Conservation (phyloP, 2,329 filamentous ascomycete genomes). For the Aspergillus tubingensis region DNA sequence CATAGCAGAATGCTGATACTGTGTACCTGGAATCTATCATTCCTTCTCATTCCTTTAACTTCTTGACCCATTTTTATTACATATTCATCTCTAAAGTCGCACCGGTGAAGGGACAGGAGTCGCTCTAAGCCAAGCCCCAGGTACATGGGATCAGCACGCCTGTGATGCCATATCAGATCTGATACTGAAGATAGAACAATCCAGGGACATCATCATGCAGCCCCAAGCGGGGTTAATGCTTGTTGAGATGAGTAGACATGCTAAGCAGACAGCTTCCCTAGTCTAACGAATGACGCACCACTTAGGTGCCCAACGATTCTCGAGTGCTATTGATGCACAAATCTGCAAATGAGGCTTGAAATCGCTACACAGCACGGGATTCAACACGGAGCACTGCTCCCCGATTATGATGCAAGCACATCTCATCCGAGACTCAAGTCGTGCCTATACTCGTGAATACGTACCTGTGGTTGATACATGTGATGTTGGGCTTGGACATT, state of each 20-base stretch:
- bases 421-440: not conserved
- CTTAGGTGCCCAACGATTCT: not conserved
- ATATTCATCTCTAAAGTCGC: not conserved
- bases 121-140: not conserved
- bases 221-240: not conserved
- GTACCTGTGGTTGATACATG: no score
- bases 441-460: not conserved
- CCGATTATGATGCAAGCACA: not conserved
- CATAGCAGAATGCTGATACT: not conserved
- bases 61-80: not conserved
- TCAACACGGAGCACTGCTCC: not conserved
- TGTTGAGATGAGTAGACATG: not conserved
- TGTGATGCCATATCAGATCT: constrained; percentile 4
- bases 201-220: not conserved
- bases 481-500: no score
- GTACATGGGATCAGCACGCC: not conserved
- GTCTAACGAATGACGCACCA: not conserved
- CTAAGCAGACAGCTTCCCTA: not conserved
- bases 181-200: not conserved
- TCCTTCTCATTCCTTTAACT: not conserved
- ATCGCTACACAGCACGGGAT: not conserved
- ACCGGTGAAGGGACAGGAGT: not conserved
- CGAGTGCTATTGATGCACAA: not conserved
- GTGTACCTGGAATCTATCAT: not conserved
- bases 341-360: not conserved